A percentile compares a stretch with the other conserved stretches of the same genome.
phyloP scores from a whole-genome alignment of 768 basidiomycete genomes.

The Collybia sordida region DNA sequence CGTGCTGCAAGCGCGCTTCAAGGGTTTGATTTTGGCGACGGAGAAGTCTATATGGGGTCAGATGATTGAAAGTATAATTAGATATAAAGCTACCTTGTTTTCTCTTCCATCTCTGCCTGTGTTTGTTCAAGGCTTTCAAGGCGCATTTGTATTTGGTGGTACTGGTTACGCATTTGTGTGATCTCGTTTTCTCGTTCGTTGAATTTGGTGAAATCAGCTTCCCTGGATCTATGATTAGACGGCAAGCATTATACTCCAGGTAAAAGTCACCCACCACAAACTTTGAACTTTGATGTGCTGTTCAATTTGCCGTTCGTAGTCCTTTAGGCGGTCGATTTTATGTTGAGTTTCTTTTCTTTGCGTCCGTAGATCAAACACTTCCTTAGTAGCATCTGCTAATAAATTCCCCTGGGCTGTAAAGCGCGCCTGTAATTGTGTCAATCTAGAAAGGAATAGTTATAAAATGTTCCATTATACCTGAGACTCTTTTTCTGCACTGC shows the following conservation, averaged over 20 bases:
- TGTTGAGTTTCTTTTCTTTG: slow-evolving; percentile 75
- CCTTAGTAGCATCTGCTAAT: slow-evolving; percentile 63
- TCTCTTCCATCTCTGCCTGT: slow-evolving; percentile 54
- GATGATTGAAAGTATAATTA: not conserved
- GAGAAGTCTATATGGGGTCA: slow-evolving; percentile 38
- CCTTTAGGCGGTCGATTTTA: slow-evolving; percentile 76
- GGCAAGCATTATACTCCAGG: not conserved
- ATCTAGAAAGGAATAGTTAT: slow-evolving; percentile 1
- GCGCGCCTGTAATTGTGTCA: slow-evolving; percentile 45
- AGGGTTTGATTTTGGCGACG: slow-evolving; percentile 63
- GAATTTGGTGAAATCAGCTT: slow-evolving; percentile 69
- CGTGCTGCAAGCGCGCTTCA: slow-evolving; percentile 52
- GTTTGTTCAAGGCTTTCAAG: slow-evolving; percentile 58
- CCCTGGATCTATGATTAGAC: slow-evolving; percentile 42
- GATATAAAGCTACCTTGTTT: slow-evolving; percentile 48
- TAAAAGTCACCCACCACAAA: slow-evolving; percentile 55
- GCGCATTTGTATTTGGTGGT: slow-evolving; percentile 65
- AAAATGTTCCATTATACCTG: slow-evolving; percentile 41
- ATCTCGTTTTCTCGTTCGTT: slow-evolving; percentile 64
- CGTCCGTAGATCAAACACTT: slow-evolving; percentile 73
- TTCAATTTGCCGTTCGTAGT: slow-evolving; percentile 88
- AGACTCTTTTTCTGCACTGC: slow-evolving; percentile 69
- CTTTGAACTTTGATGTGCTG: slow-evolving; percentile 75
- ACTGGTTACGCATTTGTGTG: slow-evolving; percentile 51
- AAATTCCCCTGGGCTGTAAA: slow-evolving; percentile 70